Percentiles rank a stretch among this genome's conserved stretches.
Evolutionary conservation across 2,329 filamentous ascomycete genomes (phyloP).

Genomic region (Fusarium acutatum): DNA sequence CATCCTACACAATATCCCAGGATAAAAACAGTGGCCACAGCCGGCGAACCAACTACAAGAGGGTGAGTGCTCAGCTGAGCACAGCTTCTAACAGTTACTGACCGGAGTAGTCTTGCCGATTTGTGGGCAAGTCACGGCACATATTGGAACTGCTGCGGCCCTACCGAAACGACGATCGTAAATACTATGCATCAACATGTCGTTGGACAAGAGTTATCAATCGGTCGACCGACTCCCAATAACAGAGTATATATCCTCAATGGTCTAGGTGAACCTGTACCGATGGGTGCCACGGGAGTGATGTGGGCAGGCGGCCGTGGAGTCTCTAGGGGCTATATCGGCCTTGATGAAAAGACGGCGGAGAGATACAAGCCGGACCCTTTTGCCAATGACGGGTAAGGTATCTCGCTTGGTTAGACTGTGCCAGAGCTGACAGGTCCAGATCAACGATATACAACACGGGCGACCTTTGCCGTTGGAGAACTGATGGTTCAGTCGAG

Average conservation of each 20-base stretch:
- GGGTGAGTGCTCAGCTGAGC: slow-evolving; percentile 43
- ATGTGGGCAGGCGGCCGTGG: slow-evolving; percentile 67
- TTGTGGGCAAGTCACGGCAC: slow-evolving; percentile 59
- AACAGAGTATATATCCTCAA: slow-evolving; percentile 60
- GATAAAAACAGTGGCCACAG: slow-evolving; percentile 62
- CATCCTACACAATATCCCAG: slow-evolving; percentile 56
- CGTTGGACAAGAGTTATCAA: slow-evolving; percentile 57
- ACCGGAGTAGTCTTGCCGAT: slow-evolving; percentile 57
- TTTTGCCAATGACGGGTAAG: slow-evolving; percentile 62
- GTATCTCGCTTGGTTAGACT: neutral
- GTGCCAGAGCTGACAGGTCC: neutral
- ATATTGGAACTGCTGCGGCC: slow-evolving; percentile 67
- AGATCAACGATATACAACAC: slow-evolving; percentile 63
- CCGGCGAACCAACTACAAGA: slow-evolving; percentile 62
- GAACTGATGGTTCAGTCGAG: slow-evolving; percentile 60
- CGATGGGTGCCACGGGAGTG: slow-evolving; percentile 56
- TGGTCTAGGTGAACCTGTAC: slow-evolving; percentile 52
- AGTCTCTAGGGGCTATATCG: slow-evolving; percentile 64
- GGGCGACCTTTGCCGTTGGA: slow-evolving; percentile 66
- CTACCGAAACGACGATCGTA: slow-evolving; percentile 68
- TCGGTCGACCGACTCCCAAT: slow-evolving; percentile 63
- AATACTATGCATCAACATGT: slow-evolving; percentile 64
- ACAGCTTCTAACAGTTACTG: neutral
- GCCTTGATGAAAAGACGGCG: slow-evolving; percentile 59
- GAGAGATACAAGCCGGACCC: slow-evolving; percentile 59